Evolutionary conservation across 2,329 filamentous ascomycete genomes (phyloP).

Genomic region (Fusarium falciforme): DNA sequence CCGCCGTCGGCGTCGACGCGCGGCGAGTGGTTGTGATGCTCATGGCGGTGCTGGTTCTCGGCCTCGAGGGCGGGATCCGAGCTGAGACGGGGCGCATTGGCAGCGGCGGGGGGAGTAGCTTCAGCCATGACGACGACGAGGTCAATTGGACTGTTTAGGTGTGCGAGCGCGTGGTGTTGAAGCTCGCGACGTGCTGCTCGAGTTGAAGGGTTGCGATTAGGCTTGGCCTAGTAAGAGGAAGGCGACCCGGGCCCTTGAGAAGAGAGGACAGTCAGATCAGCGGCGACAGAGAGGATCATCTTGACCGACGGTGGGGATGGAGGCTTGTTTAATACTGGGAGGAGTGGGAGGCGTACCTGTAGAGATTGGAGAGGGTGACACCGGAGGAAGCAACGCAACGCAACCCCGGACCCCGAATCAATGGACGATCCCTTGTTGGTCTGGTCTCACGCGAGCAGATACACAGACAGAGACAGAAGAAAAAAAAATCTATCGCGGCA

Average conservation of each 20-base stretch:
- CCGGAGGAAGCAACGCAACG: neutral
- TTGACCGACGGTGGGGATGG: neutral
- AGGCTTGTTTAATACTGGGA: neutral
- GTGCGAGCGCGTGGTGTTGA: neutral
- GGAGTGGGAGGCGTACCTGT: neutral
- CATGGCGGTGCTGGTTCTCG: constrained; percentile 57
- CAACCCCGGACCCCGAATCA: neutral
- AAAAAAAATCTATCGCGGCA: neutral
- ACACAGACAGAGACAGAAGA: neutral
- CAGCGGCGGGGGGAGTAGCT: neutral
- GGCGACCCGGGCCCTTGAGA: neutral
- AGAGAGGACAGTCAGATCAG: neutral
- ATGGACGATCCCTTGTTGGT: constrained; percentile 7
- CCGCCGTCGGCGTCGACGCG: constrained; percentile 48
- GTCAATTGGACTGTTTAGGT: neutral
- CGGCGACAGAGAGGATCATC: constrained; percentile 1
- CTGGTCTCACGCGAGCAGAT: constrained; percentile 2
- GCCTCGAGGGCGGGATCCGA: constrained; percentile 47
- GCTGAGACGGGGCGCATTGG: constrained; percentile 26
- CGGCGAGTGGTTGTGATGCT: constrained; percentile 56
- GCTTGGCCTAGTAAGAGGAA: constrained; percentile 23
- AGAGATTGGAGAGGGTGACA: neutral
- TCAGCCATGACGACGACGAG: constrained; percentile 32
- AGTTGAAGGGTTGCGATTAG: constrained; percentile 8
- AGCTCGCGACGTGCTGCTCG: neutral